Evolutionary conservation across 2,329 filamentous ascomycete genomes (phyloP), one percentile per base, ranked within the genome.

Genomic region (Alternaria hordeiaustralica): DNA sequence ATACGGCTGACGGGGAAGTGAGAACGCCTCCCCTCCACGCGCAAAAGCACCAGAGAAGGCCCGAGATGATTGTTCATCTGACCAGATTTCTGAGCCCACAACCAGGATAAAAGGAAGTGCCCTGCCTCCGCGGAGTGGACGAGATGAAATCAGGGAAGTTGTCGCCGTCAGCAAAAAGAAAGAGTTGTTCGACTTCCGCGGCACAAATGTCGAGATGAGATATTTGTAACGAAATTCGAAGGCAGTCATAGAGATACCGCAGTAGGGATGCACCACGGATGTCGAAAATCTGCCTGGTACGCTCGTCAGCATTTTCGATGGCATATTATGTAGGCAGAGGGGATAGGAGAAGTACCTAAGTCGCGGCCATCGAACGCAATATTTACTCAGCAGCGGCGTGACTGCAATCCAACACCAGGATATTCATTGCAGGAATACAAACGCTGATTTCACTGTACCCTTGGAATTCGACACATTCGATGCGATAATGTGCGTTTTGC

Each of bases 11-110:
- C n/a, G 9, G 30, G 20, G 11, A 21, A 33, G 33, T 41, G 20
- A 53, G 49, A 47, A 47, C n/a, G 33, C 56, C 28, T 49, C 44
- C 33, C 30, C n/a, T 36, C 18, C 11, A 25, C n/a, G 54, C 10
- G 25, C 33, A 26, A 55, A 62, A 56, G 60, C 47, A 49, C 25
- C 15, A 61, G 45, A 61, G 15, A 58, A 61, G 36, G 54, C 54
- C 59, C 59, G 59, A 61, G 36, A 26, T 41, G 25, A 21, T 11
- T 51, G 47, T 20, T 18, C 15, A 46, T 41, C 59, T 45, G 44
- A 21, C 54, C 45, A 30, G 13, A 44, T 10, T 6, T 41, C 21
- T 55, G 30, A 43, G n/a, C 26, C 49, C 28, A 47, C 50, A 53
- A 6, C 13, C 18, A 53, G 8, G 30, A 23, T 23, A 36, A 36